Evolutionary conservation across 371 early-diverging fungal genomes (phyloP).

Genomic region (Mucor saturninus): DNA sequence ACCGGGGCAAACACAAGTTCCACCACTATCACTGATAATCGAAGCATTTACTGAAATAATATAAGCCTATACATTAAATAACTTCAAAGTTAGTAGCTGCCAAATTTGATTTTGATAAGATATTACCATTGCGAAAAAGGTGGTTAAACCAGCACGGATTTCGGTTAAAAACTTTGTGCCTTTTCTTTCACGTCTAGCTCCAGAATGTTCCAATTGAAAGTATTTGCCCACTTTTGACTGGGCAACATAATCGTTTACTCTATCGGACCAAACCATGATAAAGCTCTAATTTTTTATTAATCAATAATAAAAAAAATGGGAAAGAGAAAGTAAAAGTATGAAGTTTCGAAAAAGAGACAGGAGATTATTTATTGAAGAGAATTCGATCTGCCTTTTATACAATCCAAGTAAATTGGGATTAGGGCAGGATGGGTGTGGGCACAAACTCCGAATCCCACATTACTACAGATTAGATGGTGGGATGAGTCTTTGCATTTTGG

Average conservation of each 20-base stretch:
- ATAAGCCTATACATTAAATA: constrained; percentile 20
- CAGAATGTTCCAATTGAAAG: constrained; percentile 71
- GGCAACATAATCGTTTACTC: constrained; percentile 60
- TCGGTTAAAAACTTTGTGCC: constrained; percentile 70
- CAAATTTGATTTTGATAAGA: not conserved
- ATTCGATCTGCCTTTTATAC: not conserved
- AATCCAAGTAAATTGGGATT: not conserved
- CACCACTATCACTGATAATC: constrained; percentile 79
- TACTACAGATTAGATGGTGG: constrained; percentile 3
- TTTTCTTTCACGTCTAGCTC: constrained; percentile 55
- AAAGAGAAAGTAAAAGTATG: not conserved
- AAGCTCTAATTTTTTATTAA: constrained; percentile 1
- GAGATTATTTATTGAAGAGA: not conserved
- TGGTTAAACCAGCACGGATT: constrained; percentile 69
- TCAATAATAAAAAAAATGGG: not conserved
- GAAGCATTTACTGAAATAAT: constrained; percentile 71
- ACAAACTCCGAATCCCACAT: not conserved
- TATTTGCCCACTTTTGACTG: constrained; percentile 58
- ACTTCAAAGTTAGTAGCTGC: too few species aligned
- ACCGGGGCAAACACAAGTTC: constrained; percentile 68
- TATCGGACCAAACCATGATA: constrained; percentile 40
- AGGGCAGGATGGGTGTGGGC: constrained; percentile 4
- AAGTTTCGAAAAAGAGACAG: constrained; percentile 1
- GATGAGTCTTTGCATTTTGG: constrained; percentile 1
- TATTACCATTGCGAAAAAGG: constrained; percentile 43